Percentiles rank a stretch among this genome's conserved stretches.
Conservation (phyloP, 108 stramenopile genomes). For the Conticribra weissflogii region DNA sequence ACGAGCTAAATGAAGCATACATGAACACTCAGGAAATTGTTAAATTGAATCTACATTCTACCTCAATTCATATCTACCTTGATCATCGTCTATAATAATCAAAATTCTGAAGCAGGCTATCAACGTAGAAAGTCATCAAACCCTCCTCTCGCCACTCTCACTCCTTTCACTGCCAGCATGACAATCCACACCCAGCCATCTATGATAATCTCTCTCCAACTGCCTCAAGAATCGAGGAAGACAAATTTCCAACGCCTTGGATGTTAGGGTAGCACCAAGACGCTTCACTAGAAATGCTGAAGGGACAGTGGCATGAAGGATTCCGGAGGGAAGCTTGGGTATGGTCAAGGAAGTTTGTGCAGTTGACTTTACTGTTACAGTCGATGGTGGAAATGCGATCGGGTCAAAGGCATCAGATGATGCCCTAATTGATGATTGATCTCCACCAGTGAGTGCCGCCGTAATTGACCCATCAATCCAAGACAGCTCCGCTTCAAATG, state of each 20-base stretch:
- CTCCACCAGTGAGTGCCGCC: too few species aligned
- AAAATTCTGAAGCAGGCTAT: too few species aligned
- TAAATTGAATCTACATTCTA: too few species aligned
- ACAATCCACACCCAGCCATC: conserved; percentile 38
- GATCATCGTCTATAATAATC: too few species aligned
- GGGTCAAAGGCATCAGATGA: not conserved
- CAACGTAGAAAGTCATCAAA: too few species aligned
- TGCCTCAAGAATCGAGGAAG: conserved; percentile 51
- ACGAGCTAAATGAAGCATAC: too few species aligned
- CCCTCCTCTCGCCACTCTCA: not conserved
- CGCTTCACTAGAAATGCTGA: conserved; percentile 50
- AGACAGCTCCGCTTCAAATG: conserved; percentile 48
- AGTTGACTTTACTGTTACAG: conserved; percentile 45
- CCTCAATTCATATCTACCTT: too few species aligned
- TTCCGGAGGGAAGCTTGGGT: conserved; percentile 35
- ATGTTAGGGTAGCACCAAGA: conserved; percentile 45
- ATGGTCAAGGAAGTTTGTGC: conserved; percentile 49
- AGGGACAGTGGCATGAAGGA: conserved; percentile 42
- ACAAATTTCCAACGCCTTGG: conserved; percentile 46
- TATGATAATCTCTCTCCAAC: conserved; percentile 46
- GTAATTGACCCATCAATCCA: conserved; percentile 29
- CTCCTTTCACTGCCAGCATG: not conserved
- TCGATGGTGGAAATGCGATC: not conserved
- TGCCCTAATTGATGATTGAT: too few species aligned
- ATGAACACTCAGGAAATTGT: too few species aligned